Base-by-base conservation (phyloP, 768 basidiomycete genomes). In the Cystobasidium onofrii region DNA sequence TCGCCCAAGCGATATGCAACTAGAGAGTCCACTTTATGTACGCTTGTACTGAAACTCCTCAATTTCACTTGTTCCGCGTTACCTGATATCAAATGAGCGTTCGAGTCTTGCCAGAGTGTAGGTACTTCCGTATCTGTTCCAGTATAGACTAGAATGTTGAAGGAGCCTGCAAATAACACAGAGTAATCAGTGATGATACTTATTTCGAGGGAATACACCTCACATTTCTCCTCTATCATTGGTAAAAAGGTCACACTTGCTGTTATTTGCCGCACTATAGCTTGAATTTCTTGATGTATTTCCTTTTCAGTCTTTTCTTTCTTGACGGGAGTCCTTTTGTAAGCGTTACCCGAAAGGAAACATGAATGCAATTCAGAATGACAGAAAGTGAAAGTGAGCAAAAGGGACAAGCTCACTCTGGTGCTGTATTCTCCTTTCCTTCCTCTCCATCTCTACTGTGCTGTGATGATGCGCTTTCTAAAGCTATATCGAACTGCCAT, bases 11-110 rank as follows among this genome's bases (percentile, higher is more conserved):
- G 87, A 84, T 97, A 98, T 3, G 94, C 93, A 60, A 98, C 95
- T 90, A 97, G 91, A 4, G 94, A 92, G 81, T 97, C 91, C 80
- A 99, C 91, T 72, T 91, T 87, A 80, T 99, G 96, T n/a, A 94
- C 69, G 81, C 97, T 94, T 2, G 96, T 99, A 81, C 91, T 94
- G 83, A 98, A 99, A 80, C 87, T 93, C 78, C 95, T 84, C 83
- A 99, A 86, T 82, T 96, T 92, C 81, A 99, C 83, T 78, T 83
- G 83, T 66, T 80, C 31, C 12, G 46, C 62, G 31, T 27, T 25
- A 13, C 78, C 79, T 25, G 54, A 62, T 52, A 80, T 78, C 65
- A 79, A 73, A 65, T 77, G 77, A 23, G 79, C 75, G 63, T 78
- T 75, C 1, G 92, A 93, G 81, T 98, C 95, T 25, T 92, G 87